Conservation (phyloP, 2,329 filamentous ascomycete genomes). For the Didymella sp. region DNA sequence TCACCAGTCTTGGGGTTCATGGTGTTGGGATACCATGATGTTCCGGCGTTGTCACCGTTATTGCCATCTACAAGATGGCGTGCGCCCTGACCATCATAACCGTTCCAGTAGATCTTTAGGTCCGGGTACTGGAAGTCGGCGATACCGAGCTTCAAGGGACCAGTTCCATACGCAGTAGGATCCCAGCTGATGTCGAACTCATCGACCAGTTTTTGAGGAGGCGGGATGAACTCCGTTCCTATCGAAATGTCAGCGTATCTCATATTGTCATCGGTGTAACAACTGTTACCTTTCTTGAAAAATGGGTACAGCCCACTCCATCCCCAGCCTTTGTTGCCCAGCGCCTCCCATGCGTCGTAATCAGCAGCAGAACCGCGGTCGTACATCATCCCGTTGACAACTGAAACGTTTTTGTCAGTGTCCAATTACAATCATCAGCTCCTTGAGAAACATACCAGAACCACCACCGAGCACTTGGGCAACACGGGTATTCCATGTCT, state of each 20-base stretch:
- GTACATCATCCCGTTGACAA: conserved; percentile 49
- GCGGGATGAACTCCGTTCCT: conserved; percentile 33
- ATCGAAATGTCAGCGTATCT: neutral
- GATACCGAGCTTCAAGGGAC: conserved; percentile 38
- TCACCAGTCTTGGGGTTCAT: conserved; percentile 44
- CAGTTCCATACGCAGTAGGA: conserved; percentile 32
- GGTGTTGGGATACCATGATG: conserved; percentile 48
- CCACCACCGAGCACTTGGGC: conserved; percentile 35
- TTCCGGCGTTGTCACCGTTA: conserved; percentile 40
- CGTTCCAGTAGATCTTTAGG: conserved; percentile 31
- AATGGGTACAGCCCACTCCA: conserved; percentile 57
- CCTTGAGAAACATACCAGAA: conserved; percentile 28
- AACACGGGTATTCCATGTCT: conserved; percentile 26
- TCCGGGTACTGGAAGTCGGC: conserved; percentile 41
- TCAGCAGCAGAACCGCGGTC: conserved; percentile 46
- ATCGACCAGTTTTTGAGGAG: conserved; percentile 23
- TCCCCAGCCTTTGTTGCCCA: conserved; percentile 67
- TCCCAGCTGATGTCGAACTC: conserved; percentile 37
- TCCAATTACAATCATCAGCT: neutral
- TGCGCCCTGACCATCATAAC: conserved; percentile 33
- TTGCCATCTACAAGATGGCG: conserved; percentile 32
- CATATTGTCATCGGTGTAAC: neutral
- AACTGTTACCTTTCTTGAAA: conserved; percentile 33
- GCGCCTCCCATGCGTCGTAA: conserved; percentile 63
- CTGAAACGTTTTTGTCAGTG: neutral